Conservation (phyloP, 23 red algal genomes). For the Cyanidioschyzon merolae region DNA sequence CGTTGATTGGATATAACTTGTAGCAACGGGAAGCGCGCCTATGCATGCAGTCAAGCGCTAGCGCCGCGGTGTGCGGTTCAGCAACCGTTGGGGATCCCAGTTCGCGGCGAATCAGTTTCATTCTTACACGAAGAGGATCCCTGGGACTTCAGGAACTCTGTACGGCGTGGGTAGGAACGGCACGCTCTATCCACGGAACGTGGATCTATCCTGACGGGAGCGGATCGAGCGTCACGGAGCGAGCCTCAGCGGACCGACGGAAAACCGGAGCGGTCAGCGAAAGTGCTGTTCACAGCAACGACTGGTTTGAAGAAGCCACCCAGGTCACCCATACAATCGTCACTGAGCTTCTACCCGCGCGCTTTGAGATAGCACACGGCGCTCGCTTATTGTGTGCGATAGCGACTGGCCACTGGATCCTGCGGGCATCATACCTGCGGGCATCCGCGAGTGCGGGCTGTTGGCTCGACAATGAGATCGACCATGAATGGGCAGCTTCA, state of each 20-base stretch:
- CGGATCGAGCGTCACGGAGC: neutral
- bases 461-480: constrained; percentile 5
- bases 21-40: neutral
- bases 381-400: neutral
- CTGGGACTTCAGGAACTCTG: neutral
- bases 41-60: neutral
- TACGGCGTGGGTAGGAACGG: neutral
- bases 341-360: neutral
- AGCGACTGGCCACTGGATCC: neutral
- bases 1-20: too few species aligned
- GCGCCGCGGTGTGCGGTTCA: neutral
- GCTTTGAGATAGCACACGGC: neutral
- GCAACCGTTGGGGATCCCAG: neutral
- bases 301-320: neutral
- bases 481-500: constrained; percentile 4
- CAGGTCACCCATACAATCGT: neutral
- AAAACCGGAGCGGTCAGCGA: neutral
- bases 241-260: neutral
- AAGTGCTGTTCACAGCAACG: neutral
- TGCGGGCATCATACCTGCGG: constrained; percentile 8
- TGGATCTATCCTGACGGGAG: neutral
- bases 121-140: neutral
- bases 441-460: neutral
- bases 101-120: neutral
- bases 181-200: neutral